Conservation (phyloP, 2,329 filamentous ascomycete genomes). For the Diplodia corticola region DNA sequence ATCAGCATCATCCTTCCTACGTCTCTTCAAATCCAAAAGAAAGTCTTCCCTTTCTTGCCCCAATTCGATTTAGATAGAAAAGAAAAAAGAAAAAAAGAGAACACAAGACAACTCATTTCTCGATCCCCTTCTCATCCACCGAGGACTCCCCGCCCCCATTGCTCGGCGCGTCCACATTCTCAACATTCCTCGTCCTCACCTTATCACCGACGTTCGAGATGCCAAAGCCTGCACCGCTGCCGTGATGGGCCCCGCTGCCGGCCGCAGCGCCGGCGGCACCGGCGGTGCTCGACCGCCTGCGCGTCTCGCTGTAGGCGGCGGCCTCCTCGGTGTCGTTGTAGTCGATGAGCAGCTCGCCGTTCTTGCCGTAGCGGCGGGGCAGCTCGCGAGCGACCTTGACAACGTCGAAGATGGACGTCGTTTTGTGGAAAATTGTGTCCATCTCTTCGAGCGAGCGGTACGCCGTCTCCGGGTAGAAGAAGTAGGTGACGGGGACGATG, state of each 20-base stretch:
- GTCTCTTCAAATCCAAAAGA: background rate
- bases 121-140: background rate
- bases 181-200: constrained; percentile 8
- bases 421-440: constrained; percentile 65
- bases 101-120: background rate
- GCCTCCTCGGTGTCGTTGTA: constrained; percentile 47
- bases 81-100: background rate
- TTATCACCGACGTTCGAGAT: constrained; percentile 20
- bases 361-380: constrained; percentile 59
- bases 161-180: constrained; percentile 6
- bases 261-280: background rate
- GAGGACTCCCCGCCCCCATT: background rate
- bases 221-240: background rate
- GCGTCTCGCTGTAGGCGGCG: background rate
- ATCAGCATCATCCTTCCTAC: too few relatives aligned
- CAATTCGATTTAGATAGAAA: background rate
- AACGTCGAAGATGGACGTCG: constrained; percentile 50
- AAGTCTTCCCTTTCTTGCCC: background rate
- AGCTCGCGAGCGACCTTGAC: constrained; percentile 53
- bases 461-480: constrained; percentile 63
- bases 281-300: background rate
- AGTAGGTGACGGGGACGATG: constrained; percentile 59
- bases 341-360: constrained; percentile 57
- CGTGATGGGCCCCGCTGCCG: background rate
- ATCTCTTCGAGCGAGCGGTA: constrained; percentile 63